These are phyloP conservation scores for Ustilaginoidea virens DNA, from an alignment of 2,329 filamentous ascomycete species.

Conservation along the genomic window DNA sequence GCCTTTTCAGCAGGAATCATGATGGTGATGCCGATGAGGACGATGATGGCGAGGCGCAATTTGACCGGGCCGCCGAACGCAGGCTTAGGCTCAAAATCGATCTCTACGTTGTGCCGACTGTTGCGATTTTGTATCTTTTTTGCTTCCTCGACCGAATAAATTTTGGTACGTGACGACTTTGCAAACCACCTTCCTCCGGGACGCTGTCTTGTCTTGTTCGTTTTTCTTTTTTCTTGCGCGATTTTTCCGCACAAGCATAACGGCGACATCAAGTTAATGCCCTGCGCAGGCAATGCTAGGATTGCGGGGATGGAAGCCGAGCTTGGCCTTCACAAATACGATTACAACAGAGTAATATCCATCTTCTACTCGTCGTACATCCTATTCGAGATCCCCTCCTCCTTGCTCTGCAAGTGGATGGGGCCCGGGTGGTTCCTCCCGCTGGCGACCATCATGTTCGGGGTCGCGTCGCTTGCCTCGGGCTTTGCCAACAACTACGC, in stretches of 20 bases:
- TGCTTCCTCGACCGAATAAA: constrained; percentile 65
- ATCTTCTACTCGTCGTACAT: constrained; percentile 63
- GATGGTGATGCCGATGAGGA: neutral
- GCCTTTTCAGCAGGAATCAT: too few species aligned
- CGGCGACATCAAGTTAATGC: too few species aligned
- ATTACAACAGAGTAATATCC: constrained; percentile 55
- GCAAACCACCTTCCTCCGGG: too few species aligned
- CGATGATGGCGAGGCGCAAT: constrained; percentile 22
- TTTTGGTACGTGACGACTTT: constrained; percentile 41
- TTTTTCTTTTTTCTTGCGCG: too few species aligned
- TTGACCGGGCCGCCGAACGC: constrained; percentile 41
- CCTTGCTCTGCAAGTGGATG: constrained; percentile 53
- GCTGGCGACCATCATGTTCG: constrained; percentile 44
- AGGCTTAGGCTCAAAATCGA: constrained; percentile 50
- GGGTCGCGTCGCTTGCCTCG: constrained; percentile 45
- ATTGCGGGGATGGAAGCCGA: constrained; percentile 50
- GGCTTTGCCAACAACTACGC: constrained; percentile 45
- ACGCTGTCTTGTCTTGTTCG: too few species aligned
- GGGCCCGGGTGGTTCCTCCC: constrained; percentile 62
- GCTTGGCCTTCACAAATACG: constrained; percentile 41
- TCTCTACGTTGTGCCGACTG: constrained; percentile 47
- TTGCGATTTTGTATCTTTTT: constrained; percentile 52
- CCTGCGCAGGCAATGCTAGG: constrained; percentile 43
- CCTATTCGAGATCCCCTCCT: constrained; percentile 54
- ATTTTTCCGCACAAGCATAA: too few species aligned